Evolutionary conservation across 345 rosid species (phyloP).

Genomic region (Brassica juncea): DNA sequence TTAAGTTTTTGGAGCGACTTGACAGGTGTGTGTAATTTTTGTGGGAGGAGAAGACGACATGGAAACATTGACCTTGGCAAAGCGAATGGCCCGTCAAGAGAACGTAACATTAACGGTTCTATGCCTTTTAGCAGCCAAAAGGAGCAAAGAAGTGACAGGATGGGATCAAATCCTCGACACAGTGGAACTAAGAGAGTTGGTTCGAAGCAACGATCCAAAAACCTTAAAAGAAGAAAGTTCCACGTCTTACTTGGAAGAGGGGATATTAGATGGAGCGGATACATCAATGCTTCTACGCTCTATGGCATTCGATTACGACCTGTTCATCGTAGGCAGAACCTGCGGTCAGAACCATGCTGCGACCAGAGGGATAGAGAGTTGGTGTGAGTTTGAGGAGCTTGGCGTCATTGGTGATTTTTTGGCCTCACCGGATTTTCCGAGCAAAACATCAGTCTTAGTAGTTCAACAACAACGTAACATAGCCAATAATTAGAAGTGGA

Average conservation of each 20-base stretch:
- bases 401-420: slow-evolving; percentile 61
- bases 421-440: slow-evolving; percentile 51
- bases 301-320: slow-evolving; percentile 45
- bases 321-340: slow-evolving; percentile 54
- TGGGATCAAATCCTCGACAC: slow-evolving; percentile 47
- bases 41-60: slow-evolving; percentile 62
- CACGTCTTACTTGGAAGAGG: slow-evolving; percentile 35
- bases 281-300: slow-evolving; percentile 43
- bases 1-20: neutral
- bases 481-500: slow-evolving; percentile 19
- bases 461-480: slow-evolving; percentile 37
- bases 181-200: slow-evolving; percentile 32
- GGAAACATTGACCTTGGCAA: slow-evolving; percentile 52
- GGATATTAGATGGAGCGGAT: slow-evolving; percentile 45
- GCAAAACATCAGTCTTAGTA: slow-evolving; percentile 40
- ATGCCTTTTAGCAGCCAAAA: slow-evolving; percentile 22
- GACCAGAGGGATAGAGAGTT: slow-evolving; percentile 42
- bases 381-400: slow-evolving; percentile 70
- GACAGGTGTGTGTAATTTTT: slow-evolving; percentile 39
- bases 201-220: slow-evolving; percentile 15
- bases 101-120: slow-evolving; percentile 37
- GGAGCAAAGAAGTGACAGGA: neutral
- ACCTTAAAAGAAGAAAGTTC: slow-evolving; percentile 9
- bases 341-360: slow-evolving; percentile 37
- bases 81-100: slow-evolving; percentile 43